Evolutionary conservation across 768 basidiomycete species (phyloP), one percentile per base, ranked within the genome.

Genomic region (Cystofilobasidium bisporidii): DNA sequence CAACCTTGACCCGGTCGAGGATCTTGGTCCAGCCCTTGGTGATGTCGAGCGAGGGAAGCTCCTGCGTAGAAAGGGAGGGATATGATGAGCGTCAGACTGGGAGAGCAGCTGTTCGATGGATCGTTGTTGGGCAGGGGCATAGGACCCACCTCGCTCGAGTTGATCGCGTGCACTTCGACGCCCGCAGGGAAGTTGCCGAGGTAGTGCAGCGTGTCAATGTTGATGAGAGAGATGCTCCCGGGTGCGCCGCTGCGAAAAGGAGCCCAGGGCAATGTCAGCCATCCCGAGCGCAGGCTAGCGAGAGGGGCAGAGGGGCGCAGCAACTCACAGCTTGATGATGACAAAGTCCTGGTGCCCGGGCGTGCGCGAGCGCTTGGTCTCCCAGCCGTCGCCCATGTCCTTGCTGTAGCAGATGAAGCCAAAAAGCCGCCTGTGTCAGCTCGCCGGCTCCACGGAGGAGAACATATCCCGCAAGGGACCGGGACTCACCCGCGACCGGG

Each of bases 301-400:
- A 20, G 30, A 40, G 36, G 36, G n/a, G n/a, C n/a, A 36, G 36
- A 36, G 36, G 36, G 36, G 12, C 6, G 36, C 36, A 43, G 11
- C 20, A 40, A 80, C 88, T 76, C 74, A 91, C 89, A 99, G 79
- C 78, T 86, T 88, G 65, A 94, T 85, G 67, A 97, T 82, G 6
- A 83, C 89, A 89, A 91, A 97, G 73, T 98, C 93, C 57, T 85
- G 88, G 77, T 92, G 91, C 45, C 82, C 90, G 63, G 82, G 82
- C 50, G 79, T 80, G 63, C 89, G 82, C 73, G 88, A 93, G 69
- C 96, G 82, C 75, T 88, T 91, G 3, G 94, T 98, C 78, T 99
- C 96, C 96, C 96, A 99, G 5, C 96, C 96, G 74, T 96, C 93
- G 6, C 92, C 86, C 91, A 99, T 99, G 73, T 94, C 87, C 74